Evolutionary conservation across 108 stramenopile genomes (phyloP).

Genomic region (Epithemia pelagica): DNA sequence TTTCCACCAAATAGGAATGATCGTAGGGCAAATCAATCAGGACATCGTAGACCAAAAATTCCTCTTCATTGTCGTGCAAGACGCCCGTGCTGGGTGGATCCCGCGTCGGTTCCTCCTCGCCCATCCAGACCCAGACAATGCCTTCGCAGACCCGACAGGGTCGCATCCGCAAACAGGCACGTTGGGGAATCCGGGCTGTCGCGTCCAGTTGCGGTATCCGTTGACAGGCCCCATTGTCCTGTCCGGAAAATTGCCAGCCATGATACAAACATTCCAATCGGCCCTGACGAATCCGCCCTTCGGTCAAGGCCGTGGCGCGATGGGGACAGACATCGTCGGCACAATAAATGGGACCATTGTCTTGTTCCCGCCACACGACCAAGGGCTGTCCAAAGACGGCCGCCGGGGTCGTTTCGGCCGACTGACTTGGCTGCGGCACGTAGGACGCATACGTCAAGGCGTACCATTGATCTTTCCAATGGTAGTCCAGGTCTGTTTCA

Average conservation of each 20-base stretch:
- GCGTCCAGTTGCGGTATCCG: conserved; percentile 19
- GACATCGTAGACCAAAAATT: conserved; percentile 1
- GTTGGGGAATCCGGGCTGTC: conserved; percentile 43
- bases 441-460: conserved; percentile 25
- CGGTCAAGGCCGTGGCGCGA: conserved; percentile 59
- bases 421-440: conserved; percentile 11
- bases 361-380: conserved; percentile 23
- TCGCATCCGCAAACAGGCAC: conserved; percentile 20
- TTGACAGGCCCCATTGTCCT: conserved; percentile 22
- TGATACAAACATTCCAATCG: conserved; percentile 62
- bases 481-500: no score
- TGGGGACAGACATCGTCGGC: conserved; percentile 63
- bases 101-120: conserved; percentile 5
- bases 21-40: conserved; percentile 54
- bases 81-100: background rate
- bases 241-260: conserved; percentile 68
- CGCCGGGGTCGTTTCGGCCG: conserved; percentile 19
- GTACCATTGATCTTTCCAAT: conserved; percentile 26
- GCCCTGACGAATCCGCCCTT: conserved; percentile 51
- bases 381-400: conserved; percentile 28
- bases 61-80: background rate
- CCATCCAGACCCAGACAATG: conserved; percentile 39
- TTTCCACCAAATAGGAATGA: conserved; percentile 44
- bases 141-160: conserved; percentile 26
- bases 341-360: conserved; percentile 19